Conservation (phyloP, 495 filamentous ascomycete genomes). For the Tuber melanosporum region DNA sequence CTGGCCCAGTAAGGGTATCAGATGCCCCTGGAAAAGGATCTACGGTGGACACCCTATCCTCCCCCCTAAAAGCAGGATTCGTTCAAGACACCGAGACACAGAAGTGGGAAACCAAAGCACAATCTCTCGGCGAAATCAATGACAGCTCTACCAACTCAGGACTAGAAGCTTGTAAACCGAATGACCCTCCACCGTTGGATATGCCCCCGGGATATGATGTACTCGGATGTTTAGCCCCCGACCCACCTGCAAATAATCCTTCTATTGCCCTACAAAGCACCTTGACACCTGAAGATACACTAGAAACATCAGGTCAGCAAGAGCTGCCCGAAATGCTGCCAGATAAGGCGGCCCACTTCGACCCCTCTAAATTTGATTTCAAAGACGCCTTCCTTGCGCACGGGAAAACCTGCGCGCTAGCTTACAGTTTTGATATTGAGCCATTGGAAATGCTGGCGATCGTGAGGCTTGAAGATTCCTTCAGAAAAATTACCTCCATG, state of each 20-base stretch:
- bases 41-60: neutral
- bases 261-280: neutral
- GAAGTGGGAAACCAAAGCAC: neutral
- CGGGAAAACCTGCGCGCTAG: slow-evolving; percentile 14
- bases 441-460: slow-evolving; percentile 15
- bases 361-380: slow-evolving; percentile 19
- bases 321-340: neutral
- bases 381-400: slow-evolving; percentile 25
- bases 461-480: slow-evolving; percentile 14
- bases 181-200: neutral
- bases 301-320: neutral
- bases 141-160: neutral
- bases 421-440: slow-evolving; percentile 12
- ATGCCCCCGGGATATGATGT: neutral
- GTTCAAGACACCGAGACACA: neutral
- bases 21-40: neutral
- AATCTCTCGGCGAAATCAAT: neutral
- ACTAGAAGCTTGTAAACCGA: neutral
- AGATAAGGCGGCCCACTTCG: slow-evolving; percentile 1
- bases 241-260: neutral
- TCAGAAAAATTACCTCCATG: slow-evolving; percentile 17
- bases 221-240: neutral
- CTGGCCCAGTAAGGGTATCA: neutral
- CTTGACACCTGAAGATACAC: neutral
- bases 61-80: neutral